These are phyloP conservation scores for Trichoderma pleuroti DNA, from an alignment of 2,329 filamentous ascomycete genomes.

Conservation along the genomic window DNA sequence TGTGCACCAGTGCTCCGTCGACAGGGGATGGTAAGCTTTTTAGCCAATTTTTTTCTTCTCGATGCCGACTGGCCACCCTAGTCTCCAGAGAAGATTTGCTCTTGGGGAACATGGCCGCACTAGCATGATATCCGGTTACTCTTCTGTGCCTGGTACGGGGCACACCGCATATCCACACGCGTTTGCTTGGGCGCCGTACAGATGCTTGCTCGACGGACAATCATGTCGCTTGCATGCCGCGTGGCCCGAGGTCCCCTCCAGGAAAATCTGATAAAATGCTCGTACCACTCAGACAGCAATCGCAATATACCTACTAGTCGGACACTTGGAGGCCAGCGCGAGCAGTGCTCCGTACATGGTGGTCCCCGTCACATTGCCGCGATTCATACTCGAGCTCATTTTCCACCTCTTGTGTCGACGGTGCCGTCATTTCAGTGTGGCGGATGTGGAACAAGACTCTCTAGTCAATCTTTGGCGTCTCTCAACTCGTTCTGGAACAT, in stretches of 20 bases:
- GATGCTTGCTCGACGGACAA: constrained; percentile 1
- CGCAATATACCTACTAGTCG: background rate
- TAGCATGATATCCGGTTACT: background rate
- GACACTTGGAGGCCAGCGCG: background rate
- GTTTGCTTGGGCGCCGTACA: background rate
- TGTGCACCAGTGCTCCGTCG: constrained; percentile 20
- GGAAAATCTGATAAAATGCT: background rate
- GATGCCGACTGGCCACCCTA: constrained; percentile 19
- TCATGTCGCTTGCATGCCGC: constrained; percentile 16
- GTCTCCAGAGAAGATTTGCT: constrained; percentile 3
- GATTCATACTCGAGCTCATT: background rate
- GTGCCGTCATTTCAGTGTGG: background rate
- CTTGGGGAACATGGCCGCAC: background rate
- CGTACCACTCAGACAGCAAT: background rate
- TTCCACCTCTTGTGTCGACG: background rate
- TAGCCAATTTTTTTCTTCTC: constrained; percentile 17
- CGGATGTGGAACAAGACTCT: background rate
- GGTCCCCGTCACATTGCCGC: background rate
- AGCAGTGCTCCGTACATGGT: background rate
- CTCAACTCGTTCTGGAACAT: constrained; percentile 6
- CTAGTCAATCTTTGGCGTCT: background rate
- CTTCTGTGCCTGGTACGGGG: constrained; percentile 1
- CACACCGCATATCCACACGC: constrained; percentile 9
- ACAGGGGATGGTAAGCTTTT: constrained; percentile 20
- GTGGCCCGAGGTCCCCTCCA: constrained; percentile 2